Percentiles rank a stretch among this genome's conserved stretches.
Evolutionary conservation across 2,329 filamentous ascomycete genomes (phyloP).

Genomic region (Stachybotrys chlorohalonatus): DNA sequence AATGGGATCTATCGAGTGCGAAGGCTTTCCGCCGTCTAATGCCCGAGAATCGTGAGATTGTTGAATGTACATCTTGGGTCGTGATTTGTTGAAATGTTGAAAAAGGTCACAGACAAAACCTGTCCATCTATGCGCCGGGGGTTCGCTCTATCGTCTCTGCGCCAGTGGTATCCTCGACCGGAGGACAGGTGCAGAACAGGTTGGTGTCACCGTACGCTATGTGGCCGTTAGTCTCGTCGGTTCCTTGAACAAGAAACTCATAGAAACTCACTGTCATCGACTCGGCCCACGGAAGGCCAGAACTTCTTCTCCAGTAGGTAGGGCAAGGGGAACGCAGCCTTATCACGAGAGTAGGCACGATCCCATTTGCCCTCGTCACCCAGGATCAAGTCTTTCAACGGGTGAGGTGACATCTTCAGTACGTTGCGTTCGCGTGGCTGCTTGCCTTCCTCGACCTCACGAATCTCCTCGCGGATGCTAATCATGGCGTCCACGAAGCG

Average conservation of each 20-base stretch:
- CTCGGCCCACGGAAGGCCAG: constrained; percentile 79
- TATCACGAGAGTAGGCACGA: constrained; percentile 69
- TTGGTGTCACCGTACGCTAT: constrained; percentile 83
- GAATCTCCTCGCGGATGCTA: constrained; percentile 76
- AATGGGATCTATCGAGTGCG: no score
- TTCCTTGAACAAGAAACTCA: background rate
- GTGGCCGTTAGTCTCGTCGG: constrained; percentile 2
- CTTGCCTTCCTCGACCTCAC: constrained; percentile 71
- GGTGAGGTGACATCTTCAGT: constrained; percentile 83
- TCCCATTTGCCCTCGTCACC: constrained; percentile 55
- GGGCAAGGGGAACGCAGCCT: constrained; percentile 76
- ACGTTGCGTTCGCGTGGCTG: constrained; percentile 70
- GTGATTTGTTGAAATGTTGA: constrained; percentile 8
- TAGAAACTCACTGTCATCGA: constrained; percentile 52
- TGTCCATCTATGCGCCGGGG: background rate
- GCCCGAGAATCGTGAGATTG: background rate
- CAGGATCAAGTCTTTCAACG: constrained; percentile 67
- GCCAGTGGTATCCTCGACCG: constrained; percentile 55
- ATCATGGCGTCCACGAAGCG: constrained; percentile 88
- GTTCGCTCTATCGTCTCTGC: background rate
- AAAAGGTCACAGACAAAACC: background rate
- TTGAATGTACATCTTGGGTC: background rate
- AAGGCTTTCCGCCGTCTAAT: background rate
- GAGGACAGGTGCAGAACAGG: constrained; percentile 89
- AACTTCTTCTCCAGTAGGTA: constrained; percentile 94